Evolutionary conservation across 2,329 filamentous ascomycete species (phyloP), one percentile per base, ranked within the genome.

Genomic region (Madurella fahalii): DNA sequence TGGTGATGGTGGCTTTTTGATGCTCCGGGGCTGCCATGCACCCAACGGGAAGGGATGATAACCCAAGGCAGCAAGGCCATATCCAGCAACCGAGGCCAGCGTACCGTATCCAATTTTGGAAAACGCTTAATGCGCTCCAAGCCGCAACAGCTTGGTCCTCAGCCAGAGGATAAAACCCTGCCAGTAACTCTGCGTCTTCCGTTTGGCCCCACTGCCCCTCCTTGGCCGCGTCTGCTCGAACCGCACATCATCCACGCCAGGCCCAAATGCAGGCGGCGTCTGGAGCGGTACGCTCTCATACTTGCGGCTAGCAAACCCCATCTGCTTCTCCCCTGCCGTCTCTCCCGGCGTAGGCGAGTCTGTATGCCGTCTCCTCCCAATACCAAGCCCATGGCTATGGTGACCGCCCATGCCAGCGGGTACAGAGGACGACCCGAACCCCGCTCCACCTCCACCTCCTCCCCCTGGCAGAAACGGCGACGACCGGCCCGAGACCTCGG

Each of bases 121-220:
- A 37, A 17, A 9, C 20, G 12, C 44, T 51, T 59, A 62, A 40
- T 53, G 55, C 25, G 66, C 66, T 49, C 69, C 62, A 56, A 77
- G 66, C 7, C 74, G 71, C 45, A 81, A 68, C 32, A 81, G 69
- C 56, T 77, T 74, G n/a, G 83, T 86, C 56, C 82, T 74, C 25
- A 86, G 66, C 83, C 83, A 86, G 52, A 86, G 73, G 48, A 86
- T 74, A 61, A 86, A 85, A 18, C 76, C 77, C 8, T 79, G 83
- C 82, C 83, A 86, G 40, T 81, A 77, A 58, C 79, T 75, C 57
- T 81, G 80, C 1, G 82, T 86, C 71, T 79, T 82, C 61, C 74
- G 77, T 72, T 85, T 86, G 54, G 80, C 74, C 8, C 73, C 73
- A 62, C 71, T 75, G 54, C 69, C 71, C 53, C 78, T 71, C 39